A percentile compares a stretch with the other conserved stretches of the same genome.
Conservation (phyloP, 768 basidiomycete species). For the Sporobolomyces roseus region DNA sequence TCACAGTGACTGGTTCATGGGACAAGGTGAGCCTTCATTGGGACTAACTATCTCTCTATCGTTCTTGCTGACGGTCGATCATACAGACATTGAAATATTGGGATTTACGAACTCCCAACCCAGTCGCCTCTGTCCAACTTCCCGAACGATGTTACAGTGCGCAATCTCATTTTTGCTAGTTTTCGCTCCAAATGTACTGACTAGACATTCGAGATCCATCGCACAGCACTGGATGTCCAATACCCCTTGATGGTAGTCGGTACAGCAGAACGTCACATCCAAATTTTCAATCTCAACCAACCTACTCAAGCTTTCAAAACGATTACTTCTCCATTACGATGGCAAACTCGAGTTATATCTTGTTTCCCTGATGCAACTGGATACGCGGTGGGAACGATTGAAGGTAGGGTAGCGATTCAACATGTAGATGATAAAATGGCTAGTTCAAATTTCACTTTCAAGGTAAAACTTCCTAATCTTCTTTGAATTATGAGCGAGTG, state of each 20-base stretch:
- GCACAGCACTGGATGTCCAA: constrained; percentile 37
- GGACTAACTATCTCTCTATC: neutral
- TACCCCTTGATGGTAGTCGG: constrained; percentile 62
- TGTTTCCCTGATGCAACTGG: constrained; percentile 51
- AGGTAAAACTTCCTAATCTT: constrained; percentile 47
- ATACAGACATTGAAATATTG: constrained; percentile 64
- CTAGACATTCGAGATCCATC: neutral
- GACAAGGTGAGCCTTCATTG: constrained; percentile 61
- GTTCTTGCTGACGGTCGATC: neutral
- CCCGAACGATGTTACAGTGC: constrained; percentile 86
- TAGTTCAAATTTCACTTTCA: constrained; percentile 82
- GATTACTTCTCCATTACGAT: constrained; percentile 75
- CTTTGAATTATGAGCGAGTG: too few species aligned
- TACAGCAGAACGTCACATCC: constrained; percentile 86
- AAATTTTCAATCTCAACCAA: constrained; percentile 79
- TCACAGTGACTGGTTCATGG: constrained; percentile 82
- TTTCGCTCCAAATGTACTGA: neutral
- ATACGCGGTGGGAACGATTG: constrained; percentile 52
- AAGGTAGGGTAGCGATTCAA: constrained; percentile 85
- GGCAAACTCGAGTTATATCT: constrained; percentile 75
- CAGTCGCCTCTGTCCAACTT: constrained; percentile 73
- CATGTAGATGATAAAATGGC: constrained; percentile 36
- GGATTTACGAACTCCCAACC: constrained; percentile 74
- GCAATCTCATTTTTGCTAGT: constrained; percentile 51
- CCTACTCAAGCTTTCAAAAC: constrained; percentile 56